Base-by-base conservation (phyloP, 345 rosid species). In the Moringa oleifera region DNA sequence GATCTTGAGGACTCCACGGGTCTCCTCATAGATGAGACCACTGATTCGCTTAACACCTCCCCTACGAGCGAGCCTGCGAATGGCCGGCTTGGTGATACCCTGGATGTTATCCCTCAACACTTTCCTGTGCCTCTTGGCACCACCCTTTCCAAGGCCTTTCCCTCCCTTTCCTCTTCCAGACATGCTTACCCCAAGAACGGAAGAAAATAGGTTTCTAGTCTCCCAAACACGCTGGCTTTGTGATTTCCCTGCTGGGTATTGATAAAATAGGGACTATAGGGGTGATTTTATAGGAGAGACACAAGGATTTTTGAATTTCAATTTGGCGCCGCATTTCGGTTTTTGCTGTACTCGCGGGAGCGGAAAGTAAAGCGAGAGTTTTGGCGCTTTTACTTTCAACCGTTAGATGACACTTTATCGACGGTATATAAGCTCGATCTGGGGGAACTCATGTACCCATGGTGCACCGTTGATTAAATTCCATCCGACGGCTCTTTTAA, bases 41-140 rank as follows among this genome's bases (percentile, higher is more conserved):
- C 74, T 70, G 37, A 70, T 70, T 63, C 74, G 74, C 65, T 70
- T 70, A 11, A 70, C 74, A 13, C 74, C 74, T 57, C 69, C 74
- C 61, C 74, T 64, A 53, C 74, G 69, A 58, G 74, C 74, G 50
- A 70, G 36, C 3, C 74, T 64, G 16, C 69, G 61, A 31, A 70
- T 70, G 21, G 74, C 74, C 0, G 74, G 74, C 57, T 70, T 70
- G 1, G 74, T 64, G 50, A 70, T 70, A 52, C 74, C 74, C 18
- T 70, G 74, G 74, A 70, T 70, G 56, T 70, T 70, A 24, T 70
- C 74, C 45, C 69, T 70, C 22, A 70, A 31, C 25, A 70, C 74
- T 61, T 70, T 70, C 45, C 69, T 64, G 74, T 70, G 74, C 46
- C 69, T 68, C 69, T 70, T 70, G 0, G 69, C 74, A 55, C 74